Evolutionary conservation across 768 basidiomycete genomes (phyloP).

Genomic region (Bullera alba): DNA sequence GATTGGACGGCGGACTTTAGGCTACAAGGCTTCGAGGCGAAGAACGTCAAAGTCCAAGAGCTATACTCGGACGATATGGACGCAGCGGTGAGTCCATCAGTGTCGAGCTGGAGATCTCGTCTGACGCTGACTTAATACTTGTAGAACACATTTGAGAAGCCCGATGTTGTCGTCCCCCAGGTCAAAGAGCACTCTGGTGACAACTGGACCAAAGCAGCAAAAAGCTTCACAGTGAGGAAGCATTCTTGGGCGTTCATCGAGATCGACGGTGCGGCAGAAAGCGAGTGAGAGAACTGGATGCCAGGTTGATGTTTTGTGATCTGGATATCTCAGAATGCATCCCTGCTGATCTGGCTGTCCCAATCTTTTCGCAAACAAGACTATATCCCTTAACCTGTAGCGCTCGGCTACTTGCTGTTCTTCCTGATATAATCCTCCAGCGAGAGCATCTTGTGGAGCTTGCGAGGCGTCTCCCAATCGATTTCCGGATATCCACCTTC

Average conservation of each 20-base stretch:
- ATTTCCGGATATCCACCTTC: slow-evolving; percentile 14
- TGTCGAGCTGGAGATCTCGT: no score
- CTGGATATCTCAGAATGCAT: no score
- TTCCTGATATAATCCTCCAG: slow-evolving; percentile 25
- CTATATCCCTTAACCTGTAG: no score
- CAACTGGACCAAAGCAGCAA: slow-evolving; percentile 13
- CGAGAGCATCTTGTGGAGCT: slow-evolving; percentile 17
- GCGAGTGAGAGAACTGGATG: no score
- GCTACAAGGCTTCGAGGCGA: slow-evolving; percentile 38
- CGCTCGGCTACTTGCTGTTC: no score
- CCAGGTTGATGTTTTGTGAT: no score
- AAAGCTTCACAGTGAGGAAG: slow-evolving; percentile 20
- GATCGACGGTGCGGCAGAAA: no score
- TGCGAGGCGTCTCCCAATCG: slow-evolving; percentile 8
- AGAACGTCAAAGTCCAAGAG: slow-evolving; percentile 51
- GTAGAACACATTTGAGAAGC: slow-evolving; percentile 42
- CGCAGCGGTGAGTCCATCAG: slow-evolving; percentile 23
- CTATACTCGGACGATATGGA: slow-evolving; percentile 52
- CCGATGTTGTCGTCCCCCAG: slow-evolving; percentile 29
- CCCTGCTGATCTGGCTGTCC: no score
- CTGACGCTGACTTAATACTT: not conserved
- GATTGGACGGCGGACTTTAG: slow-evolving; percentile 41
- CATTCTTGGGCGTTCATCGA: slow-evolving; percentile 44
- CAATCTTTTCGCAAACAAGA: no score
- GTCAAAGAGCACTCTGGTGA: slow-evolving; percentile 6